Evolutionary conservation across 345 rosid species (phyloP).

Genomic region (Barbarea vulgaris): DNA sequence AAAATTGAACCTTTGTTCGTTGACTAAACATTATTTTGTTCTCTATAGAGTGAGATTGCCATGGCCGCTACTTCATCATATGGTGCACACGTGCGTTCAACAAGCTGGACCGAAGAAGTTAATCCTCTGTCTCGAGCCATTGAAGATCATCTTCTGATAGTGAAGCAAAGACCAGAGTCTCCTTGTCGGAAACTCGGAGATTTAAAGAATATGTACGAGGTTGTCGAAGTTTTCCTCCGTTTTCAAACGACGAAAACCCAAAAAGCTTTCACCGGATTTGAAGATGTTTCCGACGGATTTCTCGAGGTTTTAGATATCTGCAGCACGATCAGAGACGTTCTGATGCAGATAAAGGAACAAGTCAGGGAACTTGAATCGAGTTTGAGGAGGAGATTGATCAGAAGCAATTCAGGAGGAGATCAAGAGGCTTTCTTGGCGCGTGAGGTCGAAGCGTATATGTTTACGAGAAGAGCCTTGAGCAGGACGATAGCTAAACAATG

Average conservation of each 20-base stretch:
- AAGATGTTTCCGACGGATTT: constrained; percentile 49
- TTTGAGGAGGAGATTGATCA: constrained; percentile 41
- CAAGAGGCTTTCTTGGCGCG: constrained; percentile 15
- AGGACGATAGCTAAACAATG: constrained; percentile 14
- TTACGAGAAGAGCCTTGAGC: constrained; percentile 41
- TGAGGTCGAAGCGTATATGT: constrained; percentile 36
- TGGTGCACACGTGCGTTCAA: constrained; percentile 43
- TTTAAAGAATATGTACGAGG: constrained; percentile 44
- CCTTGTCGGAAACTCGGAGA: constrained; percentile 30
- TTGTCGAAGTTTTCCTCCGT: constrained; percentile 39
- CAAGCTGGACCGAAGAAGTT: constrained; percentile 43
- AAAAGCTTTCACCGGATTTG: constrained; percentile 35
- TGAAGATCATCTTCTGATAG: constrained; percentile 37
- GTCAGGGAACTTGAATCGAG: constrained; percentile 42
- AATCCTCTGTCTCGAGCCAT: constrained; percentile 45
- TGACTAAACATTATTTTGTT: background rate
- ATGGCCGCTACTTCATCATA: constrained; percentile 26
- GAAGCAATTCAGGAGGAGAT: constrained; percentile 19
- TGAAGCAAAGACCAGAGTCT: constrained; percentile 36
- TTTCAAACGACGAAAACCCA: constrained; percentile 32
- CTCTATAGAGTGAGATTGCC: constrained; percentile 6
- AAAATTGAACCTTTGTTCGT: background rate
- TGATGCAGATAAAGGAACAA: constrained; percentile 41
- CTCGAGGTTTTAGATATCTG: constrained; percentile 49
- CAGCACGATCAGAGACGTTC: constrained; percentile 42